A percentile compares a stretch with the other conserved stretches of the same genome.
Evolutionary conservation across 768 basidiomycete genomes (phyloP).

Genomic region (Cyclocybe aegerita): DNA sequence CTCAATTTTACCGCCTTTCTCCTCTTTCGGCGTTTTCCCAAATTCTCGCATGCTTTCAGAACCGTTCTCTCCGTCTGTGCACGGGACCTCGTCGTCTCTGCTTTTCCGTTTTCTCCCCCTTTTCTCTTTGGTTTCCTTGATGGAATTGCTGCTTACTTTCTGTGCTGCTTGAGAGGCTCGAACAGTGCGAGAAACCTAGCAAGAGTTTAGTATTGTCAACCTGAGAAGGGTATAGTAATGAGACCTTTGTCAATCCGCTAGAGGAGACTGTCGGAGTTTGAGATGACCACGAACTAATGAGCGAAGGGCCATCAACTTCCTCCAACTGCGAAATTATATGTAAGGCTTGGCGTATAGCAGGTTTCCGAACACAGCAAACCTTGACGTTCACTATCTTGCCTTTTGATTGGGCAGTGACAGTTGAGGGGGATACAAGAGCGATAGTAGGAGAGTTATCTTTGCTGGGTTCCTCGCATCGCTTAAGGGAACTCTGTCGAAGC

Average conservation of each 20-base stretch:
- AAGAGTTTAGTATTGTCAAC: neutral
- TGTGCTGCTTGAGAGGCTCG: constrained; percentile 25
- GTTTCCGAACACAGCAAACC: constrained; percentile 16
- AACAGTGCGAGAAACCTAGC: constrained; percentile 19
- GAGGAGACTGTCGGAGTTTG: constrained; percentile 19
- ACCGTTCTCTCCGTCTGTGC: constrained; percentile 18
- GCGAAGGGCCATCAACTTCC: constrained; percentile 28
- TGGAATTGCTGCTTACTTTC: constrained; percentile 24
- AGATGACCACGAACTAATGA: constrained; percentile 12
- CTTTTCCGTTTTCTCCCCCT: constrained; percentile 43
- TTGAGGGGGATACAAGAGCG: constrained; percentile 16
- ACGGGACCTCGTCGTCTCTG: constrained; percentile 37
- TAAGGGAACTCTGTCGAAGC: constrained; percentile 19
- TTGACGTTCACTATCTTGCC: constrained; percentile 33
- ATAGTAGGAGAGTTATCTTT: constrained; percentile 16
- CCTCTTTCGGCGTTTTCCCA: constrained; percentile 15
- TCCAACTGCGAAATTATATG: constrained; percentile 27
- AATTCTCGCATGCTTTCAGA: constrained; percentile 3
- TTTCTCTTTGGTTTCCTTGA: constrained; percentile 33
- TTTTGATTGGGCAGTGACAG: constrained; percentile 15
- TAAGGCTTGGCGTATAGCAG: neutral
- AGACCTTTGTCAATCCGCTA: constrained; percentile 21
- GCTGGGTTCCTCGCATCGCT: constrained; percentile 24
- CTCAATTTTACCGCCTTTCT: constrained; percentile 22
- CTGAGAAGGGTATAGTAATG: neutral